These are phyloP conservation scores for Cubamyces lactineus DNA, from an alignment of 768 basidiomycete species.

Conservation along the genomic window DNA sequence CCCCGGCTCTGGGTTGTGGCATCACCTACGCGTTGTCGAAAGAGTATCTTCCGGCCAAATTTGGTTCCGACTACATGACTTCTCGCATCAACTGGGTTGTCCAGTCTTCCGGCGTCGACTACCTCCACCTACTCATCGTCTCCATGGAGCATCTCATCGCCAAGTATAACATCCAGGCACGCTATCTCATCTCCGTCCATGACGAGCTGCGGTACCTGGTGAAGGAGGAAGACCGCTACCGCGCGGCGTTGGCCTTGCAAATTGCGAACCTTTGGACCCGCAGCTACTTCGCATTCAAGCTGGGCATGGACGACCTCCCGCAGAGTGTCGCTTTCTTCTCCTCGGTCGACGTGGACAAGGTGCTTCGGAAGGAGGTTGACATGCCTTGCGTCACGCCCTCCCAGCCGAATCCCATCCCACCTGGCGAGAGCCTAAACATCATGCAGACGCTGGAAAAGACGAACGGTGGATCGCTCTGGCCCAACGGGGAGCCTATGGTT, in stretches of 20 bases:
- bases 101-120: slow-evolving; percentile 97
- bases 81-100: slow-evolving; percentile 99
- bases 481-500: slow-evolving; percentile 60
- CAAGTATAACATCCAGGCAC: slow-evolving; percentile 82
- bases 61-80: slow-evolving; percentile 89
- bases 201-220: slow-evolving; percentile 97
- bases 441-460: slow-evolving; percentile 64
- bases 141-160: slow-evolving; percentile 87
- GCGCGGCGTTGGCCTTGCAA: slow-evolving; percentile 90
- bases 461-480: slow-evolving; percentile 65
- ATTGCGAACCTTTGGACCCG: slow-evolving; percentile 97
- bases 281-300: slow-evolving; percentile 82
- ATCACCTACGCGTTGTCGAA: slow-evolving; percentile 93
- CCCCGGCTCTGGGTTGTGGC: slow-evolving; percentile 92
- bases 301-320: slow-evolving; percentile 97
- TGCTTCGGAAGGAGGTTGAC: slow-evolving; percentile 93
- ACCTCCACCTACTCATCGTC: slow-evolving; percentile 94
- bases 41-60: slow-evolving; percentile 78
- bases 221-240: slow-evolving; percentile 84
- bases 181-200: slow-evolving; percentile 96
- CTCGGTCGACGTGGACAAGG: slow-evolving; percentile 89
- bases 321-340: slow-evolving; percentile 98
- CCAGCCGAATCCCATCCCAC: slow-evolving; percentile 77
- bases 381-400: slow-evolving; percentile 96
- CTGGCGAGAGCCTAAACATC: slow-evolving; percentile 89